Base-by-base conservation (phyloP, 768 basidiomycete species). In the Ramaria rubella region DNA sequence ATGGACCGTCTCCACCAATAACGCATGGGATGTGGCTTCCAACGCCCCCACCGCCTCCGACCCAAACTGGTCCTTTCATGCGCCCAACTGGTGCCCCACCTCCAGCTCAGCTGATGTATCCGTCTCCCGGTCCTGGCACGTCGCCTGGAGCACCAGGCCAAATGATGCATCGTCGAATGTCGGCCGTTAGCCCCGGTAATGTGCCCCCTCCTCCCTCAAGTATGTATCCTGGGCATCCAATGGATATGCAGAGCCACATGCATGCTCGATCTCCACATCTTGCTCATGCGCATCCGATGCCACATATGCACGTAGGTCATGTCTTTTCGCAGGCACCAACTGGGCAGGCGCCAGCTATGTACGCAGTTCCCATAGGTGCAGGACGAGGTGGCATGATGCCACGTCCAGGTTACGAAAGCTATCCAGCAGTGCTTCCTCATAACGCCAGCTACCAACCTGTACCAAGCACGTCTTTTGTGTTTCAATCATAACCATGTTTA, bases 131-230 rank as follows among this genome's bases (percentile, higher is more conserved):
- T 33, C 65, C 67, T 15, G 68, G 73, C 21, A 72, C 77, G 15
- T 67, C 77, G 0, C 33, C 49, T 8, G 62, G 67, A 52, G 70
- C 72, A 12, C 60, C 64, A 29, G 65, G 64, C 5, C 72, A 67
- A 31, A 66, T 63, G 29, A 72, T 82, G 49, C 77, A 77, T 21
- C 81, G 81, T 24, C 76, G 72, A 51, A 71, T 86, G 70, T 69
- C 79, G 14, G 70, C 86, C 67, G 79, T 89, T 70, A 89, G 86
- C 65, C 88, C 88, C n/a, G 79, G 78, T n/a, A 76, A 87, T 72
- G 70, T 79, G 31, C 79, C 79, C 66, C 77, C 81, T 3, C 65
- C 48, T n/a, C 71, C 73, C 6, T 66, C 75, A 15, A 88, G 86
- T 12, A 19, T 56, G 46, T 56, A 56, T 44, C 27, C 23, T 14